Conservation (phyloP, 2,329 filamentous ascomycete genomes). For the Cercospora brassicicola region DNA sequence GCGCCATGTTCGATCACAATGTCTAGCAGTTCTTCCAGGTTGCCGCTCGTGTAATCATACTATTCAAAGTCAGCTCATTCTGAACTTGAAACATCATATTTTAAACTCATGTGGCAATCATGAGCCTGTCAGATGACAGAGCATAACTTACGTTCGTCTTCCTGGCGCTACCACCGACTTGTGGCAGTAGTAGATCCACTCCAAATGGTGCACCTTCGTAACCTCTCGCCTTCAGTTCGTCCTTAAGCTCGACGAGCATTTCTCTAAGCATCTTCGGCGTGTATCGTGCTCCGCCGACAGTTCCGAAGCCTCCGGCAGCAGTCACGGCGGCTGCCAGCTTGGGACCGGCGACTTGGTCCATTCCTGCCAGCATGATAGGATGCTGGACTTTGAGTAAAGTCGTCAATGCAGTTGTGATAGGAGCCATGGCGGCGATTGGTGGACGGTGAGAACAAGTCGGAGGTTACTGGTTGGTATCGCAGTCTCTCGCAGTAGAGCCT, state of each 20-base stretch:
- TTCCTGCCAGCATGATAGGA: constrained; percentile 88
- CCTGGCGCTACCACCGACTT: constrained; percentile 87
- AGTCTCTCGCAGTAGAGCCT: background rate
- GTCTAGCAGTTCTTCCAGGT: constrained; percentile 82
- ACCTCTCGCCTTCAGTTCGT: constrained; percentile 64
- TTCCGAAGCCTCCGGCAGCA: constrained; percentile 91
- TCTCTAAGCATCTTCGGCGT: constrained; percentile 94
- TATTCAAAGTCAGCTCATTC: constrained; percentile 9
- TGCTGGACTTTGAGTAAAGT: constrained; percentile 97
- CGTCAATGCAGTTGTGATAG: constrained; percentile 83
- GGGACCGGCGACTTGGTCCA: constrained; percentile 96
- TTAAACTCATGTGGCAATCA: background rate
- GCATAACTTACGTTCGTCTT: constrained; percentile 60
- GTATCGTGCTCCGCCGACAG: constrained; percentile 91
- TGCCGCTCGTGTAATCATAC: constrained; percentile 98
- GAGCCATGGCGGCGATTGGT: no score
- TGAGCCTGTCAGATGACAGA: background rate
- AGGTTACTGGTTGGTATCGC: background rate
- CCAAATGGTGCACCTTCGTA: constrained; percentile 76
- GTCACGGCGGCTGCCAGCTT: constrained; percentile 94
- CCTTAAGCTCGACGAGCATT: constrained; percentile 90
- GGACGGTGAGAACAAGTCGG: background rate
- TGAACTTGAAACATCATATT: background rate
- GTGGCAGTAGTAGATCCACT: constrained; percentile 85
- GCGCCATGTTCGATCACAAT: constrained; percentile 88